Base-by-base conservation (phyloP, 2,329 filamentous ascomycete genomes). In the Dissoconium aciculare region DNA sequence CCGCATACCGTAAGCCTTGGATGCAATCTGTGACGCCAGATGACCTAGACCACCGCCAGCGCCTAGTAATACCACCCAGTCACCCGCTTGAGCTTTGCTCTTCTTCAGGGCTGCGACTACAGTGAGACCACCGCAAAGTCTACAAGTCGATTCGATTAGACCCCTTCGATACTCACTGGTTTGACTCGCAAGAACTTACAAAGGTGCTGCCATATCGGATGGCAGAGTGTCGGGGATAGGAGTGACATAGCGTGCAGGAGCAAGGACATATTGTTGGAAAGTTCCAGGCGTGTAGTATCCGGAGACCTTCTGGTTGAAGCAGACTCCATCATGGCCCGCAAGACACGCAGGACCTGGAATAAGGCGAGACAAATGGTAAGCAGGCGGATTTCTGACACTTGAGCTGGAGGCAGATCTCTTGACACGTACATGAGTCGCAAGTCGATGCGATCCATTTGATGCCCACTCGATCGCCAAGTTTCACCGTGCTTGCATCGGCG, bases 251-350 rank as follows among this genome's bases (percentile, higher is more conserved):
- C 67, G 66, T 3, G 74, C 74, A 6, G 71, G 70, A 0, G 64
- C 67, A 11, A 76, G 48, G 11, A 67, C 66, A 45, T 78, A 80
- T 54, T 78, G 72, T 49, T 79, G 75, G 49, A 79, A 80, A n/a
- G 74, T 80, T 21, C 75, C 75, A 0, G 74, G 74, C 0, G 66
- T 71, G 49, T 71, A 76, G 55, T 78, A 79, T 4, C 75, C 75
- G 0, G 67, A 73, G 28, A 79, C 44, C 46, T 67, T 69, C 36
- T 62, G 58, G 25, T 68, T 65, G 40, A 61, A 56, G 51, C 70
- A 74, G 23, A 62, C 52, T 30, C 62, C 67, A 38, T 74, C 71
- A 14, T 60, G 54, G 26, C 66, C 67, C 9, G 59, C 59, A 31
- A 66, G 56, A 46, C 70, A 76, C 36, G 70, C 54, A 11, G 54